Conservation (phyloP, 108 stramenopile species). For the Pseudonitzschia delicatissima region DNA sequence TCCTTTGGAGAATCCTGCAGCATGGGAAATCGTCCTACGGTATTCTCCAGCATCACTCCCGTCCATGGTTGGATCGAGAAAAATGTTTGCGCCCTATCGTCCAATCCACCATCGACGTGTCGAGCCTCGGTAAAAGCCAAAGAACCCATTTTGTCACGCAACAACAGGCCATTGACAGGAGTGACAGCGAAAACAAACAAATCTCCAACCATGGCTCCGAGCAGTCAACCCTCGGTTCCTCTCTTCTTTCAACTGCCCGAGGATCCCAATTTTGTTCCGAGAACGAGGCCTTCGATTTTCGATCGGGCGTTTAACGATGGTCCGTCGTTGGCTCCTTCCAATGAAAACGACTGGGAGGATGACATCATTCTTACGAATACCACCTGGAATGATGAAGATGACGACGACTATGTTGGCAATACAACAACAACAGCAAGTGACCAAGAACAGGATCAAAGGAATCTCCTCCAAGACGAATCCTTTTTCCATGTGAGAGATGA, state of each 20-base stretch:
- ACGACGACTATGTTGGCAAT: no score
- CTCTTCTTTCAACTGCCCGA: not conserved
- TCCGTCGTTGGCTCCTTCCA: not conserved
- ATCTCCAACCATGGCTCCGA: no score
- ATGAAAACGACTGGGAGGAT: no score
- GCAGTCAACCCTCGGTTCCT: not conserved
- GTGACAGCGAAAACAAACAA: not conserved
- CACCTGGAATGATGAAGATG: no score
- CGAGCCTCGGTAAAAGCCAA: not conserved
- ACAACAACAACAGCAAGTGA: no score
- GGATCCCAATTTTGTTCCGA: not conserved
- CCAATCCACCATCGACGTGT: slow-evolving; percentile 18
- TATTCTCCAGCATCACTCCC: slow-evolving; percentile 25
- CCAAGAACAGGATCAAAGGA: no score
- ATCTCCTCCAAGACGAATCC: no score
- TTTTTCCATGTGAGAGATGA: no score
- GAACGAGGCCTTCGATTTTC: not conserved
- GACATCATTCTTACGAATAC: no score
- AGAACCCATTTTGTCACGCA: no score
- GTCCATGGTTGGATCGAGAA: slow-evolving; percentile 31
- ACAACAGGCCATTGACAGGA: not conserved
- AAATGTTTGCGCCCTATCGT: slow-evolving; percentile 27
- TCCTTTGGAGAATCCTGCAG: slow-evolving; percentile 30
- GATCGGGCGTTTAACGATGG: not conserved
- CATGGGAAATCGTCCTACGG: slow-evolving; percentile 18